Conservation (phyloP, 2,329 filamentous ascomycete genomes). For the Neocatenulostroma microsporum region DNA sequence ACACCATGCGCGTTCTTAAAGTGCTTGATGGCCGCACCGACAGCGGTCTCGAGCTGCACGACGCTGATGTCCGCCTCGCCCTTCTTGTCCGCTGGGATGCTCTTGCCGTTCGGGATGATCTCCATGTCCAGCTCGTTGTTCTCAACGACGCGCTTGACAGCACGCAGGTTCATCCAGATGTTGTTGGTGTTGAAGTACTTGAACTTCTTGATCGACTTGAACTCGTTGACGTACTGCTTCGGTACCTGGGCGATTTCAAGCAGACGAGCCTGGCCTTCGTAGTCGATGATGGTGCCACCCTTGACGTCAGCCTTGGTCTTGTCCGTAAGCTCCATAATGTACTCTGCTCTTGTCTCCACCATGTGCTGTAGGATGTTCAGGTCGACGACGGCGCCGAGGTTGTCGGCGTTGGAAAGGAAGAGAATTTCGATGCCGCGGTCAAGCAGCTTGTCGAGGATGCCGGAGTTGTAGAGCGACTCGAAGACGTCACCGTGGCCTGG, state of each 20-base stretch:
- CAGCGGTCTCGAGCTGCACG: constrained; percentile 95
- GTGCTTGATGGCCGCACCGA: constrained; percentile 96
- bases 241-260: constrained; percentile 98
- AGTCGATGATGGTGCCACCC: constrained; percentile 99
- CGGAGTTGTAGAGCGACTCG: constrained; percentile 98
- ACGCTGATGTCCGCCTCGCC: constrained; percentile 97
- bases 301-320: constrained; percentile 99
- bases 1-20: constrained; percentile 98
- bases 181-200: constrained; percentile 99
- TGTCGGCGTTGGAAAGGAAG: constrained; percentile 99
- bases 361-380: constrained; percentile 98
- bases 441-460: constrained; percentile 91
- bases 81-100: constrained; percentile 98
- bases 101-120: constrained; percentile 99
- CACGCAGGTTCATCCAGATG: constrained; percentile 98
- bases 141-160: constrained; percentile 97
- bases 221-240: constrained; percentile 99
- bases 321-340: constrained; percentile 99
- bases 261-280: constrained; percentile 91
- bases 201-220: constrained; percentile 99
- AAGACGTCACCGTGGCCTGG: constrained; percentile 99
- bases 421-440: constrained; percentile 94
- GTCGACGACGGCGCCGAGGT: constrained; percentile 94
- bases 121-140: constrained; percentile 98
- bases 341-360: constrained; percentile 93